Base-by-base conservation (phyloP, 1,284 basidiomycete genomes). In the Apiotrichum montevideense region DNA sequence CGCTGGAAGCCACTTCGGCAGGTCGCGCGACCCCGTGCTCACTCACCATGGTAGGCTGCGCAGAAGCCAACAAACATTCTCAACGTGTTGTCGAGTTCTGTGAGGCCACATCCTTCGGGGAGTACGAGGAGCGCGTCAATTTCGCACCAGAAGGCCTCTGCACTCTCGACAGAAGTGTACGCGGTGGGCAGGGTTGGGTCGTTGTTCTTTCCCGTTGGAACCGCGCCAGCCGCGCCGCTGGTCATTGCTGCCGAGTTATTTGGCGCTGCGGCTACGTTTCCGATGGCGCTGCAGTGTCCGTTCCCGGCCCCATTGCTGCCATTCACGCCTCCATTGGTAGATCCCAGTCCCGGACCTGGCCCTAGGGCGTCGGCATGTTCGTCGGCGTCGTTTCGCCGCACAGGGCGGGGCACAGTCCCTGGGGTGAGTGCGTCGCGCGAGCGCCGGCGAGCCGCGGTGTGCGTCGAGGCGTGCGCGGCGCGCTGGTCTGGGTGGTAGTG, bases 31-130 rank as follows among this genome's bases (percentile, higher is more conserved):
- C 29, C 29, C 3, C 29, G 29, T 29, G 29, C 29, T 29, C 29
- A 80, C 85, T 68, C 68, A 87, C 91, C 88, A 73, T 94, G 91
- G 75, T 92, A 93, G 35, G 84, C 82, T 14, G 87, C 82, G 65
- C 88, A 88, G 46, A 95, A 80, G 2, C 84, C 81, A 58, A 92
- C 77, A 73, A 86, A 94, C 65, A 87, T 83, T 63, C 84, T 79
- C 47, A 96, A 73, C 0, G 88, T 83, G 37, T 84, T 82, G 73
- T 96, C 92, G 11, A 96, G 81, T 62, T 85, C 79, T 6, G 81
- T 82, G 9, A 96, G 79, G 0, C 85, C 87, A 8, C 85, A 80
- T 58, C 84, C 81, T 43, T 81, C 81, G 1, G 86, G 83, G 10
- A 91, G 75, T 45, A 79, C 79, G 39, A 92, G 72, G n/a, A 88